These are phyloP conservation scores for Alternaria dauci DNA, from an alignment of 2,329 filamentous ascomycete genomes.

Conservation along the genomic window DNA sequence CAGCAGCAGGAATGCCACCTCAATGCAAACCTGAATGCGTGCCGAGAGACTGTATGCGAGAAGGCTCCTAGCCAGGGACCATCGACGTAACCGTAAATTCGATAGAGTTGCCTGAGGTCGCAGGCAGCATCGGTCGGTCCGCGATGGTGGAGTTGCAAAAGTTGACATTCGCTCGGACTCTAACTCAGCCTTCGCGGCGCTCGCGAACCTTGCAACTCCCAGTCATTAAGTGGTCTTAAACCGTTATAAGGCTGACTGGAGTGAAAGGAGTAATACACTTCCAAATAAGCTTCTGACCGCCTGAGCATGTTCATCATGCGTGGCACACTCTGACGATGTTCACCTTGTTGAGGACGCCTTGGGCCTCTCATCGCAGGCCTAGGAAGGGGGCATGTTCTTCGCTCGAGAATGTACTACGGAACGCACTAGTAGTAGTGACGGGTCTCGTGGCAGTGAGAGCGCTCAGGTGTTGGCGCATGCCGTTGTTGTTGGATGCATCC, in stretches of 20 bases:
- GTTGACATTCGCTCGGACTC: not conserved
- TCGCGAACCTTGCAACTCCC: conserved; percentile 25
- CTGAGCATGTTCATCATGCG: conserved; percentile 18
- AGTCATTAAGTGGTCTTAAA: conserved; percentile 33
- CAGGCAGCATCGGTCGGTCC: conserved; percentile 20
- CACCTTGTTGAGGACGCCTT: conserved; percentile 20
- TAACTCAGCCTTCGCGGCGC: conserved; percentile 33
- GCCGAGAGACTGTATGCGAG: conserved; percentile 10
- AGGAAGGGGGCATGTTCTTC: conserved; percentile 6
- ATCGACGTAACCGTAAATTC: conserved; percentile 1
- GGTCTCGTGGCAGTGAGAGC: not conserved
- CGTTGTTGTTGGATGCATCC: not conserved
- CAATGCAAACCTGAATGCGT: conserved; percentile 23
- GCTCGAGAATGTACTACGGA: conserved; percentile 1
- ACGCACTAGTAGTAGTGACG: not conserved
- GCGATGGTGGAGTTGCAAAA: conserved; percentile 20
- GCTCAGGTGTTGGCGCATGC: not conserved
- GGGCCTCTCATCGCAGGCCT: conserved; percentile 19
- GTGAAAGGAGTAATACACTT: conserved; percentile 27
- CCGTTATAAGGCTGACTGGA: conserved; percentile 44
- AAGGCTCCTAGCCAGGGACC: conserved; percentile 4
- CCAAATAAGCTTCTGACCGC: conserved; percentile 24
- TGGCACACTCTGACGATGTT: conserved; percentile 17
- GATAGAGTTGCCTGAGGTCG: conserved; percentile 5
- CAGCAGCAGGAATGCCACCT: conserved; percentile 27